Percentiles rank a stretch among this genome's conserved stretches.
These are phyloP conservation scores for Saururus chinensis DNA, from an alignment of 164 flowering plant species.

Conservation along the genomic window DNA sequence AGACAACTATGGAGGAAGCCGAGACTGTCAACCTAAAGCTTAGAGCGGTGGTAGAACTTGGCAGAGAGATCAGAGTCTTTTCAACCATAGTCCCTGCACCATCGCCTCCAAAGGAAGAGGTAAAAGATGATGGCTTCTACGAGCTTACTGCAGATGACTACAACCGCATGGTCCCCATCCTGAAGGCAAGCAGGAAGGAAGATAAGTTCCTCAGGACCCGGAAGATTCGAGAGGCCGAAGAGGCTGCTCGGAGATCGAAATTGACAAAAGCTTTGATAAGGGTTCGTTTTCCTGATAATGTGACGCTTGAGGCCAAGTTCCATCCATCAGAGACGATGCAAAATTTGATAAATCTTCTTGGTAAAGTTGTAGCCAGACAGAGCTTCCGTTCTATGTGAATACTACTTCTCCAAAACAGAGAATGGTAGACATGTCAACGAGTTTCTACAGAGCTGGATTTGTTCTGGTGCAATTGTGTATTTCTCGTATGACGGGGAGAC, in stretches of 20 bases:
- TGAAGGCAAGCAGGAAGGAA: constrained; percentile 56
- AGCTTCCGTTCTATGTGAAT: too few relatives aligned
- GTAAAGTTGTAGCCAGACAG: too few relatives aligned
- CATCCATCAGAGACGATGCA: too few relatives aligned
- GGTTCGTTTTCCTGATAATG: constrained; percentile 84
- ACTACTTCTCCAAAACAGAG: too few relatives aligned
- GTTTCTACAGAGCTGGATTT: too few relatives aligned
- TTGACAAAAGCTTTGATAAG: constrained; percentile 71
- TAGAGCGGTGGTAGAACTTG: constrained; percentile 43
- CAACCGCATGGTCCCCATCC: too few relatives aligned
- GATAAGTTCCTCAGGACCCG: constrained; percentile 71
- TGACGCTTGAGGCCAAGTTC: constrained; percentile 36
- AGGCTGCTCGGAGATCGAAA: constrained; percentile 73
- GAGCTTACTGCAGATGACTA: constrained; percentile 84
- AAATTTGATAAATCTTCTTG: too few relatives aligned
- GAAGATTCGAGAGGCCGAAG: constrained; percentile 84
- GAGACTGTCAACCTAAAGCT: constrained; percentile 23
- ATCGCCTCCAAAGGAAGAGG: constrained; percentile 37
- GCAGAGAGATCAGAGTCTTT: constrained; percentile 73
- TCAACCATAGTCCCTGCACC: constrained; percentile 21
- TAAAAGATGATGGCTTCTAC: constrained; percentile 66
- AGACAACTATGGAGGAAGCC: too few relatives aligned
- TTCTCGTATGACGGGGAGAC: too few relatives aligned
- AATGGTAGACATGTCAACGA: too few relatives aligned
- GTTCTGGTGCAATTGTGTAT: too few relatives aligned